Base-by-base conservation (phyloP, 2,329 filamentous ascomycete genomes). In the Lizonia empirigonia region DNA sequence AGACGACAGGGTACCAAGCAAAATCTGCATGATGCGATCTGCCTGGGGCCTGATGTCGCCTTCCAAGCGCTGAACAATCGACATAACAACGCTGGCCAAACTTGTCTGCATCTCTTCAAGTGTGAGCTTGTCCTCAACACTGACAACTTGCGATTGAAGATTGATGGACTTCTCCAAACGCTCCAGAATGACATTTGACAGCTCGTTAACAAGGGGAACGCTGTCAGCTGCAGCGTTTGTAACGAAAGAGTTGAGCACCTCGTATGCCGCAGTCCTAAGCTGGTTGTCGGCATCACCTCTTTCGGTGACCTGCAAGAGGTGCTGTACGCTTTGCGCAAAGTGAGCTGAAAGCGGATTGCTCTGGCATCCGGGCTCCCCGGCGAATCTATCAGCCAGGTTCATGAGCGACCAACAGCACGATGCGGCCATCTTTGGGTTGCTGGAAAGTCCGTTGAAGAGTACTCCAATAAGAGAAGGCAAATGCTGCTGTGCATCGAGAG, bases 381-480 rank as follows among this genome's bases (percentile, higher is more conserved):
- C 90, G 72, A 97, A 99, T 55, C 92, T 88, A 72, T 99, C 94
- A 9, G 94, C 93, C 70, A 99, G 79, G 77, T 97, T 99, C 90
- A 99, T 97, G 62, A 99, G 79, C 24, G 94, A 92, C 94, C 95
- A 97, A 79, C 94, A 99, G 85, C 94, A 97, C 23, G 94, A 99
- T 47, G 91, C 87, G 24, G 93, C 94, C 87, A 99, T 99, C 84
- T 96, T 97, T 53, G 91, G 88, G 72, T 89, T 94, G 77, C 89
- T 93, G 53, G 90, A 85, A 53, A 99, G 82, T 41, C 93, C 94
- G 63, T 87, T 85, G 79, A 99, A 99, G 8, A 99, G 84, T 32
- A 92, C 89, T 49, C 86, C 85, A 68, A 99, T 93, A 56, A 99
- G 81, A 16, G 88, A 85, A 58, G 91, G 89, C 5, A 99, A 83